Conservation (phyloP, 2,329 filamentous ascomycete genomes). For the Aspergillus caelatus region DNA sequence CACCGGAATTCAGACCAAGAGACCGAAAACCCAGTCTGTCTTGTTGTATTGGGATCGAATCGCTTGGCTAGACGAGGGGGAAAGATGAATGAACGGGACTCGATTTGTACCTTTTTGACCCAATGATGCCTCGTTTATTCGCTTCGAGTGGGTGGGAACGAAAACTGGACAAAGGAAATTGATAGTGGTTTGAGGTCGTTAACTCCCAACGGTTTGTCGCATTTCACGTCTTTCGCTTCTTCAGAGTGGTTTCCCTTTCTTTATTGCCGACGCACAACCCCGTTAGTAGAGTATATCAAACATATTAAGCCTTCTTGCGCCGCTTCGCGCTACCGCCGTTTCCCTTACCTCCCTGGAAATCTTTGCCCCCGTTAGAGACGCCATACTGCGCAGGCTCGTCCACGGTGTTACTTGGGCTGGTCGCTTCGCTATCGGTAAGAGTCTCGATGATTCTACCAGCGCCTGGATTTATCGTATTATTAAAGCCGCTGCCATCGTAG, state of each 20-base stretch:
- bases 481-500: slow-evolving; percentile 33
- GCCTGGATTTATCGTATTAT: slow-evolving; percentile 17
- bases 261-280: slow-evolving; percentile 6
- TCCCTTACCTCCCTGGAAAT: slow-evolving; percentile 23
- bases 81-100: not conserved
- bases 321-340: slow-evolving; percentile 34
- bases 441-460: slow-evolving; percentile 43
- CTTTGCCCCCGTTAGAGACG: slow-evolving; percentile 15
- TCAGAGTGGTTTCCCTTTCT: not conserved
- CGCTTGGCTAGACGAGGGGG: not conserved
- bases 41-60: not conserved
- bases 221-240: slow-evolving; percentile 2
- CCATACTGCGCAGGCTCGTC: slow-evolving; percentile 32
- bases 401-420: slow-evolving; percentile 42
- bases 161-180: slow-evolving; percentile 2
- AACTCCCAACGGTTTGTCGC: not conserved
- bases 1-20: not conserved
- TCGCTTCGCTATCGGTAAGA: slow-evolving; percentile 48
- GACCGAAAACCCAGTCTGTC: not conserved
- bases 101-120: slow-evolving; percentile 7
- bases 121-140: slow-evolving; percentile 4
- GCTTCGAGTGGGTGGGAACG: slow-evolving; percentile 1
- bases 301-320: slow-evolving; percentile 34
- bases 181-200: not conserved
- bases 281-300: slow-evolving; percentile 12